These are phyloP conservation scores for Cercospora canescens DNA, from an alignment of 2,329 filamentous ascomycete genomes.

Conservation along the genomic window DNA sequence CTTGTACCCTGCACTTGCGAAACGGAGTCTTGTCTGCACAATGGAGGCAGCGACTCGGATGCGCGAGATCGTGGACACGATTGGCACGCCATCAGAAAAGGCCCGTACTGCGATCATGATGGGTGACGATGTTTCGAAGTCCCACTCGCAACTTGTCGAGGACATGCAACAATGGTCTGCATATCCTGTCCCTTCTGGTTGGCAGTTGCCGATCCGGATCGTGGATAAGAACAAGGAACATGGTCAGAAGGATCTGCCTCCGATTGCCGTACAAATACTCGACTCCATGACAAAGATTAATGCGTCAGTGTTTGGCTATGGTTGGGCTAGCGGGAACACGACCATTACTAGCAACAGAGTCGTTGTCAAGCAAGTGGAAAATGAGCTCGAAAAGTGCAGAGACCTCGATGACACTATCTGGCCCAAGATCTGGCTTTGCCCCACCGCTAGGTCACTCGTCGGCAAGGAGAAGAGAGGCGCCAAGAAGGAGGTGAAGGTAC, in stretches of 20 bases:
- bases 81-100: conserved; percentile 63
- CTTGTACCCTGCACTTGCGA: conserved; percentile 62
- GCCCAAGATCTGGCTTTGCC: conserved; percentile 65
- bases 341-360: conserved; percentile 72
- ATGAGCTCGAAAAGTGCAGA: conserved; percentile 55
- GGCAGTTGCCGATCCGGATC: conserved; percentile 62
- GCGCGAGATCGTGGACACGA: conserved; percentile 63
- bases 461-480: conserved; percentile 59
- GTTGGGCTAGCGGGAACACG: conserved; percentile 64
- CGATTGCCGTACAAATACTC: conserved; percentile 45
- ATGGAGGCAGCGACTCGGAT: conserved; percentile 65
- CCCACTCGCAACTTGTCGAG: conserved; percentile 32
- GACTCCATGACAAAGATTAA: conserved; percentile 62
- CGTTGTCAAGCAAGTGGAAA: conserved; percentile 66
- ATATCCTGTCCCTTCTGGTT: conserved; percentile 54
- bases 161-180: conserved; percentile 50
- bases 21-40: conserved; percentile 64
- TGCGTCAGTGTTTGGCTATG: conserved; percentile 69
- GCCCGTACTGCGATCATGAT: conserved; percentile 61
- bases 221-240: conserved; percentile 47
- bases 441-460: conserved; percentile 65
- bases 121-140: conserved; percentile 43
- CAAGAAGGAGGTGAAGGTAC: conserved; percentile 30
- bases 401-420: conserved; percentile 53
- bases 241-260: conserved; percentile 47